Evolutionary conservation across 1,284 basidiomycete genomes (phyloP).

Genomic region (Apiotrichum sp.): DNA sequence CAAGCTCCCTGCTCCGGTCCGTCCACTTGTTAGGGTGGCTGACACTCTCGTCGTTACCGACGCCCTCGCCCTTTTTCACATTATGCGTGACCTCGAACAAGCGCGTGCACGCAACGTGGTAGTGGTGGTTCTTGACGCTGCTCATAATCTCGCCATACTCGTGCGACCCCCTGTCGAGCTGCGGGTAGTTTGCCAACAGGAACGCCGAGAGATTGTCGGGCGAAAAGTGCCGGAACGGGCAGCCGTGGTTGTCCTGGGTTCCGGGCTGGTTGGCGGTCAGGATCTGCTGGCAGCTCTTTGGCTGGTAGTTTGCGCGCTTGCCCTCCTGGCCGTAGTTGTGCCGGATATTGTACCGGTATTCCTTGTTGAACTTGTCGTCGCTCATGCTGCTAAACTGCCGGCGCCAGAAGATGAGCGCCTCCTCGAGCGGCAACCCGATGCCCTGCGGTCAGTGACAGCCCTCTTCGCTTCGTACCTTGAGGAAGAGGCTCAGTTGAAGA

Average conservation of each 20-base stretch:
- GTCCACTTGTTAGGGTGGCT: conserved; percentile 85
- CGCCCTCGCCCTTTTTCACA: conserved; percentile 81
- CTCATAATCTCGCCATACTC: conserved; percentile 84
- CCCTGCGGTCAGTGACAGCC: conserved; percentile 54
- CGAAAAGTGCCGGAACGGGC: conserved; percentile 89
- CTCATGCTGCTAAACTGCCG: conserved; percentile 71
- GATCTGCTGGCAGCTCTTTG: conserved; percentile 90
- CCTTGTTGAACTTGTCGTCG: conserved; percentile 97
- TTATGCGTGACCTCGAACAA: conserved; percentile 95
- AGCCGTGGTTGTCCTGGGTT: conserved; percentile 74
- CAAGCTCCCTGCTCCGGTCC: conserved; percentile 50
- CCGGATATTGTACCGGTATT: conserved; percentile 95
- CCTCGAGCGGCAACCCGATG: conserved; percentile 87
- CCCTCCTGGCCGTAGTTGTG: conserved; percentile 95
- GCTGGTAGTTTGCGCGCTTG: conserved; percentile 86
- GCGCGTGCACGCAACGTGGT: conserved; percentile 93
- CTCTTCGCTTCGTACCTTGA: conserved; percentile 61
- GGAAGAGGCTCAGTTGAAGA: conserved; percentile 86
- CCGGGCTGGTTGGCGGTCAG: conserved; percentile 70
- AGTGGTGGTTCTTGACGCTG: conserved; percentile 75
- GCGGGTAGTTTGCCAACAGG: conserved; percentile 62
- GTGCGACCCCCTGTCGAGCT: conserved; percentile 55
- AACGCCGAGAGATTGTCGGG: conserved; percentile 75
- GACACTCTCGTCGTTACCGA: conserved; percentile 74
- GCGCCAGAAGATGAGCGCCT: conserved; percentile 91